Base-by-base conservation (phyloP, 2,329 filamentous ascomycete species). In the Tolypocladium tundrense region DNA sequence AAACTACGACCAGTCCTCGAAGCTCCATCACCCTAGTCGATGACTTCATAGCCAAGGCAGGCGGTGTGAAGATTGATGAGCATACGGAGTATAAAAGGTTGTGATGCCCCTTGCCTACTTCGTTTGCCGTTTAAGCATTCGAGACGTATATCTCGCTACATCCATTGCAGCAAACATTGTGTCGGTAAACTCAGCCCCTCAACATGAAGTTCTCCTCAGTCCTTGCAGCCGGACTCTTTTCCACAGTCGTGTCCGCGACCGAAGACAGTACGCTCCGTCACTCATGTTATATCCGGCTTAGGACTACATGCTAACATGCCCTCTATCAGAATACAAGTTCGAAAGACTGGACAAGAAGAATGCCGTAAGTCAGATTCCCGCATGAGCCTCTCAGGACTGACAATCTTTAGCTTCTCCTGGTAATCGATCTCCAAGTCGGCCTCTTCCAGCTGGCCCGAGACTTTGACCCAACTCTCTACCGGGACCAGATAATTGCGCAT, bases 401-500 rank as follows among this genome's bases (percentile, higher is more conserved):
- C n/a, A 45, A 24, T 24, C 13, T 21, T 7, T 50, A 72, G 69
- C 48, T 73, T 40, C 68, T 73, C 33, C 67, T 73, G 58, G 64
- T 74, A 40, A 69, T 74, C 35, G 72, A 73, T 59, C 68, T 72
- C 56, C 72, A 74, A 61, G 70, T 71, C 58, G 72, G 72, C 13
- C 65, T 71, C 21, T 72, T 69, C 65, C 63, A 70, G 52, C 41
- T 66, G 7, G 85, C 85, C 42, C 80, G 86, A 43, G 88, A 92
- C 72, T 89, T 81, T 66, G 80, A 86, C 58, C 74, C 84, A 14
- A 82, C 79, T 11, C 77, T 86, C 41, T 91, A 83, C 76, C 79
- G 81, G 60, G 81, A 87, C 68, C 83, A 83, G 69, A 83, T 90
- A 61, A 73, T 88, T 48, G 87, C 84, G 1, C 88, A 90, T 63